These are phyloP conservation scores for Solanum ossicruentum DNA, from an alignment of 257 asterid species.

Conservation along the genomic window DNA sequence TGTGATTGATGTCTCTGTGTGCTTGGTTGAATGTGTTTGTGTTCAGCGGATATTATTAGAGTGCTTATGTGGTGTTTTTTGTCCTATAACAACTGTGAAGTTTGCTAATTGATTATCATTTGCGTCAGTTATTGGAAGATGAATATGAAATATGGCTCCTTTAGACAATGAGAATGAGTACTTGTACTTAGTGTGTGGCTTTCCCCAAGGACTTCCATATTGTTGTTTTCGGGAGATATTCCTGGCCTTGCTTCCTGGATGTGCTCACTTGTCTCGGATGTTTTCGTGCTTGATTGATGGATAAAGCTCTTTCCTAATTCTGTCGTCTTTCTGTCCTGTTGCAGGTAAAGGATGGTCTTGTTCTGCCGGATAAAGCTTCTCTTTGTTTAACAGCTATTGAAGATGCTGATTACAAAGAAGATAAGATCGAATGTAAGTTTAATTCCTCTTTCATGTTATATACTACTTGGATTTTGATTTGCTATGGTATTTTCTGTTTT, in stretches of 20 bases:
- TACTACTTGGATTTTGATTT: neutral
- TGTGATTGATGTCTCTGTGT: neutral
- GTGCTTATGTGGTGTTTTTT: neutral
- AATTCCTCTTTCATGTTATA: neutral
- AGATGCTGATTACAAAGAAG: slow-evolving; percentile 97
- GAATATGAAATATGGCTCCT: neutral
- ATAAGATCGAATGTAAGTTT: slow-evolving; percentile 84
- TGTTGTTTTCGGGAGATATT: neutral
- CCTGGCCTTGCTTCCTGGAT: neutral
- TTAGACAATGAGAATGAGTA: neutral
- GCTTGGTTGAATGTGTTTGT: neutral
- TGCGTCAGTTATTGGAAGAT: neutral
- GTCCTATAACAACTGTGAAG: neutral
- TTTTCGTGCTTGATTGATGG: neutral
- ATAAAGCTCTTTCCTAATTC: neutral
- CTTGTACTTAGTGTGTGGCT: neutral
- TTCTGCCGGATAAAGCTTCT: slow-evolving; percentile 86
- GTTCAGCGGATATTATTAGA: neutral
- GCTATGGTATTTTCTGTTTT: neutral
- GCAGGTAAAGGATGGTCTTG: slow-evolving; percentile 66
- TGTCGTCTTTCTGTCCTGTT: neutral
- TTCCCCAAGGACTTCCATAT: neutral
- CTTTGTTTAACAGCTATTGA: slow-evolving; percentile 86
- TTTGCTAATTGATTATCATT: neutral
- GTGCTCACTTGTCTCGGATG: neutral